These are phyloP conservation scores for Boletus bicolor DNA, from an alignment of 768 basidiomycete genomes.

Conservation along the genomic window DNA sequence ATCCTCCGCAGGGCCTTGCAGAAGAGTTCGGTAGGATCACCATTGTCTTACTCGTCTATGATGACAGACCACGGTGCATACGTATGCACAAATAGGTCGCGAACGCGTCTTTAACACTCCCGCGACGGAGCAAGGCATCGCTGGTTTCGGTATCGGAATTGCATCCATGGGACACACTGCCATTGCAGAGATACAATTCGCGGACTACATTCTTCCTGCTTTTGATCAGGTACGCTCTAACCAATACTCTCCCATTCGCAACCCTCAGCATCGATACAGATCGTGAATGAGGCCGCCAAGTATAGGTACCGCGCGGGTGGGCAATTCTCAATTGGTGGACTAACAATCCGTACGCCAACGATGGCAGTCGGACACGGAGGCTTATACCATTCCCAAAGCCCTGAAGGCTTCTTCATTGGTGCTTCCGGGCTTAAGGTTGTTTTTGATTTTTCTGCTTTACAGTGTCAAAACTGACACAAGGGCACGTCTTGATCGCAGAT, in stretches of 20 bases:
- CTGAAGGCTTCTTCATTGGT: conserved; percentile 92
- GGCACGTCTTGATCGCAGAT: conserved; percentile 34
- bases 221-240: conserved; percentile 76
- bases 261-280: conserved; percentile 37
- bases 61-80: not conserved
- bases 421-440: conserved; percentile 82
- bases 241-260: not conserved
- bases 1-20: conserved; percentile 63
- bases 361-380: conserved; percentile 95
- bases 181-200: conserved; percentile 91
- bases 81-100: conserved; percentile 47
- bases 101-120: conserved; percentile 97
- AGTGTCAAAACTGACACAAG: not conserved
- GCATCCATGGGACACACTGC: conserved; percentile 93
- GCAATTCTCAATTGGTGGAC: conserved; percentile 72
- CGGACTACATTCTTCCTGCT: conserved; percentile 90
- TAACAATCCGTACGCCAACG: conserved; percentile 82
- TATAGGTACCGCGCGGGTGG: conserved; percentile 88
- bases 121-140: conserved; percentile 89
- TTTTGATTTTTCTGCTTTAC: not conserved
- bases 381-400: conserved; percentile 92
- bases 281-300: conserved; percentile 96
- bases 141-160: conserved; percentile 89
- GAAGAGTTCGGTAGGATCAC: conserved; percentile 79
- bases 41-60: not conserved